Evolutionary conservation across 352 stramenopile genomes (phyloP).

Genomic region (Pythium biforme): DNA sequence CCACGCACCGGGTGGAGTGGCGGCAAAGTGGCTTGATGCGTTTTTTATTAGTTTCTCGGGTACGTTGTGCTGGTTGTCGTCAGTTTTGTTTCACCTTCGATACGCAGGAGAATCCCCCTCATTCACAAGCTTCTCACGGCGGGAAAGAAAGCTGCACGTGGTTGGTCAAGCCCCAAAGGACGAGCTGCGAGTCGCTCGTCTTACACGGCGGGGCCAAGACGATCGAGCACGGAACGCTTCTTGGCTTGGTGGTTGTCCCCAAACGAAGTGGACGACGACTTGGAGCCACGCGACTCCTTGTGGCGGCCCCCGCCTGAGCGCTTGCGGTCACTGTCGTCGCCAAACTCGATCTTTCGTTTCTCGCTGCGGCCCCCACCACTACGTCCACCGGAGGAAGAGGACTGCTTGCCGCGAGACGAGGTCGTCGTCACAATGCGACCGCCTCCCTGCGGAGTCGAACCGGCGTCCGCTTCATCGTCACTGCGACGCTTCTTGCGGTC

Average conservation of each 20-base stretch:
- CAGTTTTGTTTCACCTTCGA: neutral
- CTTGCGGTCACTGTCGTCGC: slow-evolving; percentile 43
- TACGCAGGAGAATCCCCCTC: neutral
- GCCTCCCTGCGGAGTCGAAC: slow-evolving; percentile 23
- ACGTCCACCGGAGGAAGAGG: slow-evolving; percentile 13
- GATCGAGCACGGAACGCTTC: slow-evolving; percentile 83
- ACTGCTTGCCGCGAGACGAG: slow-evolving; percentile 30
- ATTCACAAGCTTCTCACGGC: no score
- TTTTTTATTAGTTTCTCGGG: neutral
- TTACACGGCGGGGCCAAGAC: slow-evolving; percentile 72
- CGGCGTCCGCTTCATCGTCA: slow-evolving; percentile 23
- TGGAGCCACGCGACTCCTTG: slow-evolving; percentile 35
- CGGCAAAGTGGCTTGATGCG: neutral
- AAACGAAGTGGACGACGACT: slow-evolving; percentile 38
- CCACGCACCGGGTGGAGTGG: neutral
- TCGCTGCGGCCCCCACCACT: slow-evolving; percentile 22
- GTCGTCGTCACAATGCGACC: slow-evolving; percentile 51
- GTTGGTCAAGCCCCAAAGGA: no score
- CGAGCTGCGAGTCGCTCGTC: no score
- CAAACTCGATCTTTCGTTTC: slow-evolving; percentile 50
- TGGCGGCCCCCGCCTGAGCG: slow-evolving; percentile 19
- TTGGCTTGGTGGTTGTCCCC: slow-evolving; percentile 70
- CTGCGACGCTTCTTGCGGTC: slow-evolving; percentile 37
- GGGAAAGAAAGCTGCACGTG: no score
- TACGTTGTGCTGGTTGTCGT: neutral